phyloP scores from a whole-genome alignment of 2,329 filamentous ascomycete genomes.

The Neospermospora avenae region DNA sequence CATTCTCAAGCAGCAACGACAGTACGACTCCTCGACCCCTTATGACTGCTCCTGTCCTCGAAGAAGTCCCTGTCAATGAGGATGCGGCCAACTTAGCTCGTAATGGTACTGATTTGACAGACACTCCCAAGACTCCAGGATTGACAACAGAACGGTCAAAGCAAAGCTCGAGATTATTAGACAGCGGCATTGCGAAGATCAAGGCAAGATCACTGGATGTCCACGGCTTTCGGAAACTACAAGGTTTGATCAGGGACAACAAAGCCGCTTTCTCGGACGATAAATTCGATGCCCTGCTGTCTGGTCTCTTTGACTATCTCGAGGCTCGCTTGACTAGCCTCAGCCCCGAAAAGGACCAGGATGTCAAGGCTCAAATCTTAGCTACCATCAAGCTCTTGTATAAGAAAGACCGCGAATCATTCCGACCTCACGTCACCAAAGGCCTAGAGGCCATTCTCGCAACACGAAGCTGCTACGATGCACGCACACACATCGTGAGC shows the following conservation, averaged over 20 bases:
- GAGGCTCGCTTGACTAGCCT: slow-evolving; percentile 56
- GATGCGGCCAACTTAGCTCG: slow-evolving; percentile 34
- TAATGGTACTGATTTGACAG: slow-evolving; percentile 18
- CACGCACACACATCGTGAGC: slow-evolving; percentile 66
- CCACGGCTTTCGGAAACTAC: slow-evolving; percentile 75
- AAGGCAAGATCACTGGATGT: slow-evolving; percentile 71
- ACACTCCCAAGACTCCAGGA: slow-evolving; percentile 20
- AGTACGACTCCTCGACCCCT: slow-evolving; percentile 45
- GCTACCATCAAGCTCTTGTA: slow-evolving; percentile 72
- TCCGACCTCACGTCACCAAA: slow-evolving; percentile 64
- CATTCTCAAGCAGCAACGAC: slow-evolving; percentile 47
- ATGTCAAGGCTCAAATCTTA: slow-evolving; percentile 71
- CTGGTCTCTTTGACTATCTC: slow-evolving; percentile 69
- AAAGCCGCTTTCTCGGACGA: slow-evolving; percentile 61
- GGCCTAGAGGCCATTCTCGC: slow-evolving; percentile 65
- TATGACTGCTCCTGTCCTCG: slow-evolving; percentile 49
- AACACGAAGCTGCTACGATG: slow-evolving; percentile 64
- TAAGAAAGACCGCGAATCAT: slow-evolving; percentile 61
- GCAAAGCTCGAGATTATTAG: slow-evolving; percentile 61
- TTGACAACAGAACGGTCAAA: slow-evolving; percentile 51
- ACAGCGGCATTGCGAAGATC: slow-evolving; percentile 72
- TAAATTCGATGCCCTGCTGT: slow-evolving; percentile 64
- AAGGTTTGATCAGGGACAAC: slow-evolving; percentile 68
- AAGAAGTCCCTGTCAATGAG: slow-evolving; percentile 59
- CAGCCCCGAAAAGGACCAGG: slow-evolving; percentile 62